These are phyloP conservation scores for Cladorrhinum samala DNA, from an alignment of 495 filamentous ascomycete species.

Conservation along the genomic window DNA sequence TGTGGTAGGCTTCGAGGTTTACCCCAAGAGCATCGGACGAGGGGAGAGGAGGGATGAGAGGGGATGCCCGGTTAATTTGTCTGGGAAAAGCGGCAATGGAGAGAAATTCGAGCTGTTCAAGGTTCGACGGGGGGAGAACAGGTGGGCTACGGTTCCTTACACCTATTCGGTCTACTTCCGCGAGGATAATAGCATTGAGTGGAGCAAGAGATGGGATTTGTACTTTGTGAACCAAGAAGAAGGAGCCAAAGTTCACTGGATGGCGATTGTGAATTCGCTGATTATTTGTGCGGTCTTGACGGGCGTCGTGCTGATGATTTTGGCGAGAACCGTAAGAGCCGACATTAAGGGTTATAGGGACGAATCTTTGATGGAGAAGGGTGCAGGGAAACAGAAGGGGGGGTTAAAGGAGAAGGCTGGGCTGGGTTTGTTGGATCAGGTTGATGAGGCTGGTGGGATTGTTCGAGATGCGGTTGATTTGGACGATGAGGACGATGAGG, in stretches of 20 bases:
- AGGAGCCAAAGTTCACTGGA: slow-evolving; percentile 80
- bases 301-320: slow-evolving; percentile 78
- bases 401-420: slow-evolving; percentile 42
- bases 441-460: slow-evolving; percentile 53
- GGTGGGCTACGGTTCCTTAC: slow-evolving; percentile 69
- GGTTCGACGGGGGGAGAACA: slow-evolving; percentile 50
- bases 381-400: slow-evolving; percentile 12
- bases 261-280: slow-evolving; percentile 87
- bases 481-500: slow-evolving; percentile 71
- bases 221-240: slow-evolving; percentile 92
- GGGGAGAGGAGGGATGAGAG: slow-evolving; percentile 48
- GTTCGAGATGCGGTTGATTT: too few relatives aligned
- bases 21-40: slow-evolving; percentile 74
- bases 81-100: slow-evolving; percentile 47
- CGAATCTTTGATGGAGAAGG: slow-evolving; percentile 60
- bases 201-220: slow-evolving; percentile 83
- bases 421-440: slow-evolving; percentile 62
- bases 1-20: slow-evolving; percentile 89
- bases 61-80: slow-evolving; percentile 63
- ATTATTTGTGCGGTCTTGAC: slow-evolving; percentile 79
- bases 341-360: slow-evolving; percentile 71
- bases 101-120: slow-evolving; percentile 63
- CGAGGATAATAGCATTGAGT: slow-evolving; percentile 76
- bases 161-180: slow-evolving; percentile 91
- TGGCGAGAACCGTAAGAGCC: slow-evolving; percentile 72